These are phyloP conservation scores for Curvularia lunata DNA, from an alignment of 2,329 filamentous ascomycete species.

Conservation along the genomic window DNA sequence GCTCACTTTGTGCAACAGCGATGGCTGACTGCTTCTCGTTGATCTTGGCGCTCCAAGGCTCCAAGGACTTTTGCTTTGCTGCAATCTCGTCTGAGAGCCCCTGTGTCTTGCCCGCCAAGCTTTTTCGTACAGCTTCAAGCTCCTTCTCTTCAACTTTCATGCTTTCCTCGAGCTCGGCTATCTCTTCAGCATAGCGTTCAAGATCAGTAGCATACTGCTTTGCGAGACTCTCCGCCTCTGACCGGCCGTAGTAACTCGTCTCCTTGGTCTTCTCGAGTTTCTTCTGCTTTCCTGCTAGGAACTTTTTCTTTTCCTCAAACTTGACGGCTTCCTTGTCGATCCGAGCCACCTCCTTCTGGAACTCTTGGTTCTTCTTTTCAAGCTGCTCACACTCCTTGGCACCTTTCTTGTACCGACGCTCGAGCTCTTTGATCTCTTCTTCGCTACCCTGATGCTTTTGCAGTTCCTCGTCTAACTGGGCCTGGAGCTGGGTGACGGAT, in stretches of 20 bases:
- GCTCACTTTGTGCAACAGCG: conserved; percentile 91
- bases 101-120: conserved; percentile 93
- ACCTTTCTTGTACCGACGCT: conserved; percentile 83
- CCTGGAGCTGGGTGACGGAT: conserved; percentile 87
- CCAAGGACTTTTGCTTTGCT: conserved; percentile 87
- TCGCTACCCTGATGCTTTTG: conserved; percentile 91
- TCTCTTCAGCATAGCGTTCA: conserved; percentile 75
- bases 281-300: conserved; percentile 86
- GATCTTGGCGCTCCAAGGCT: conserved; percentile 97
- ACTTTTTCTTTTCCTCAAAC: conserved; percentile 97
- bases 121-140: conserved; percentile 80
- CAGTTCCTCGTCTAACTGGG: conserved; percentile 82
- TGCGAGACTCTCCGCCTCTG: conserved; percentile 78
- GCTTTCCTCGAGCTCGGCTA: conserved; percentile 74
- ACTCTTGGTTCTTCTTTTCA: conserved; percentile 78
- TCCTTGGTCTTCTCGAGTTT: conserved; percentile 90
- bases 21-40: conserved; percentile 95
- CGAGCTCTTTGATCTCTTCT: conserved; percentile 85
- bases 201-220: conserved; percentile 81
- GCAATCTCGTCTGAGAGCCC: conserved; percentile 92
- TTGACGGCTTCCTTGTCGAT: conserved; percentile 98
- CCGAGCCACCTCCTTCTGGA: conserved; percentile 86
- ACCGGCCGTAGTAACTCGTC: conserved; percentile 74
- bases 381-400: conserved; percentile 81
- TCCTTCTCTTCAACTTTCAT: conserved; percentile 82